These are phyloP conservation scores for Ambrosia artemisiifolia DNA, from an alignment of 129 eudicot genomes.

Conservation along the genomic window DNA sequence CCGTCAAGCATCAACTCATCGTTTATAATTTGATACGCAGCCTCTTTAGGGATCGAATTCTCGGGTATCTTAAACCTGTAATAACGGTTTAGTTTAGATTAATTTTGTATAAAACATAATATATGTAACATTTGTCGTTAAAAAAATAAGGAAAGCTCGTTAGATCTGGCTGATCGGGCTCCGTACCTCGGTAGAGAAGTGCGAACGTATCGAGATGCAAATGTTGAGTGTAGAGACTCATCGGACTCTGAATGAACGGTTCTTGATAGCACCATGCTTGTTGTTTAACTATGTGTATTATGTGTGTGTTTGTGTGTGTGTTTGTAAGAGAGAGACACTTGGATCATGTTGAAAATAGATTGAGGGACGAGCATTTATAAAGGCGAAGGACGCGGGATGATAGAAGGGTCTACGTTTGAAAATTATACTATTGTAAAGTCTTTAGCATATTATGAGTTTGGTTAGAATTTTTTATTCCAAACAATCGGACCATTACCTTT, in stretches of 20 bases:
- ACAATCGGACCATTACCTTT: neutral
- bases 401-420: slow-evolving; percentile 4
- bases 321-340: neutral
- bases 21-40: slow-evolving; percentile 80
- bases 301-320: neutral
- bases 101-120: too few species aligned
- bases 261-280: slow-evolving; percentile 65
- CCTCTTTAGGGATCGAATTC: slow-evolving; percentile 78
- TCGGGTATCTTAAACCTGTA: slow-evolving; percentile 64
- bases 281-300: slow-evolving; percentile 10
- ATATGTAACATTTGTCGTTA: too few species aligned
- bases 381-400: slow-evolving; percentile 1
- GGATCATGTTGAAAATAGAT: slow-evolving; percentile 18
- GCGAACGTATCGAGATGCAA: slow-evolving; percentile 79
- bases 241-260: slow-evolving; percentile 45
- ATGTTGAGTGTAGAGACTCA: slow-evolving; percentile 68
- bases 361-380: slow-evolving; percentile 12
- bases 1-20: slow-evolving; percentile 95
- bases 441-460: neutral
- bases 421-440: neutral
- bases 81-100: neutral
- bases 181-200: slow-evolving; percentile 65
- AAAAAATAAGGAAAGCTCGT: neutral
- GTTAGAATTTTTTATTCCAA: neutral
- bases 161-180: slow-evolving; percentile 2